A percentile compares a stretch with the other conserved stretches of the same genome.
Evolutionary conservation across 306 rosid genomes (phyloP).

Genomic region (Quercus rubra): DNA sequence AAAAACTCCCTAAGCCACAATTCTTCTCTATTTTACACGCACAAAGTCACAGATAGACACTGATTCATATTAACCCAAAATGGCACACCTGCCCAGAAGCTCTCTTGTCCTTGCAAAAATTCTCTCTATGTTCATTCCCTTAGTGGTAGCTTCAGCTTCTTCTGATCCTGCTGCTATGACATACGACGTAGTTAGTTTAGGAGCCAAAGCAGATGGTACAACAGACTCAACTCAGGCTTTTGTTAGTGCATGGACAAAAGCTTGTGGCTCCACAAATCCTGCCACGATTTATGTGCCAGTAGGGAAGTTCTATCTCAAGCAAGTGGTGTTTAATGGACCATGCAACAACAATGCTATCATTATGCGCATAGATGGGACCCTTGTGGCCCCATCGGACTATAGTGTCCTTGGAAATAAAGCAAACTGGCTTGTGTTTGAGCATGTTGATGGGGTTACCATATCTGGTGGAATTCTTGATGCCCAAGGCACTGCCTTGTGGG

Average conservation of each 20-base stretch:
- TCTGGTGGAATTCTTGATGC: constrained; percentile 49
- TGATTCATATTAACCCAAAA: no score
- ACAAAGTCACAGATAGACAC: no score
- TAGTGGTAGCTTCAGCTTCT: no score
- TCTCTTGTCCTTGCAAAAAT: no score
- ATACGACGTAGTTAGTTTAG: constrained; percentile 8
- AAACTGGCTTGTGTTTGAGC: constrained; percentile 38
- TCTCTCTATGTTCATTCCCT: no score
- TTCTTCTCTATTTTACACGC: no score
- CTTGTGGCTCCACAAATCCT: constrained; percentile 35
- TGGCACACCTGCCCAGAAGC: no score
- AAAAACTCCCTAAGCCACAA: no score
- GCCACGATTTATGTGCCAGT: constrained; percentile 37
- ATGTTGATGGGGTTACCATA: constrained; percentile 38
- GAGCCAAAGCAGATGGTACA: constrained; percentile 32
- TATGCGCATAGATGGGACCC: constrained; percentile 35
- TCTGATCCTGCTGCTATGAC: no score
- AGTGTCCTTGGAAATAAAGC: constrained; percentile 29
- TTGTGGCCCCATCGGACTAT: constrained; percentile 45
- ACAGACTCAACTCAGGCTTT: constrained; percentile 37
- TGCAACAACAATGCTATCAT: constrained; percentile 37
- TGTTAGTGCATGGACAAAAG: constrained; percentile 33
- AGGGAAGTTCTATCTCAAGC: constrained; percentile 35
- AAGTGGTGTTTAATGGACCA: constrained; percentile 34
- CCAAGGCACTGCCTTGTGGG: constrained; percentile 48